These are phyloP conservation scores for Aspergillus sp. DNA, from an alignment of 2,329 filamentous ascomycete genomes.

Conservation along the genomic window DNA sequence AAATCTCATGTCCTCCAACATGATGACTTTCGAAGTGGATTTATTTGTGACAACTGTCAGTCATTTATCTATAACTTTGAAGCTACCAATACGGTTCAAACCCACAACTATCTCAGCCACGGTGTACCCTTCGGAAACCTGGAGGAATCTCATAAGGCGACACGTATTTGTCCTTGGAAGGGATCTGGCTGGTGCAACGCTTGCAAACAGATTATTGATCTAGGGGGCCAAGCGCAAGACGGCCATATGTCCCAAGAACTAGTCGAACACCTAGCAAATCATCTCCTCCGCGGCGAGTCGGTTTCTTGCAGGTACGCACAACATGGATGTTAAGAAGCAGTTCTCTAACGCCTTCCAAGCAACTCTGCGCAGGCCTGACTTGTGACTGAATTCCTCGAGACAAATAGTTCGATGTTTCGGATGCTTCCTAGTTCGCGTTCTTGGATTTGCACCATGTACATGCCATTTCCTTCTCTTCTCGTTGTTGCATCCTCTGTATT, in stretches of 20 bases:
- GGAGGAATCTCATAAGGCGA: neutral
- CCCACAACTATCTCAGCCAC: neutral
- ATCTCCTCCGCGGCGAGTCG: neutral
- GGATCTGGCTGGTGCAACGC: neutral
- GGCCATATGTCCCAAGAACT: neutral
- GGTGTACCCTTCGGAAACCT: neutral
- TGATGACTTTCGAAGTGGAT: neutral
- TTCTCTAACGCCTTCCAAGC: neutral
- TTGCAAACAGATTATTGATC: neutral
- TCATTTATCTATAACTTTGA: neutral
- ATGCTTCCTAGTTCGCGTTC: neutral
- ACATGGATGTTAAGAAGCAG: neutral
- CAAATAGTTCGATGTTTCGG: neutral
- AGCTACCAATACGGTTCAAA: neutral
- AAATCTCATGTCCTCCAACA: neutral
- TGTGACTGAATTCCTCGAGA: neutral
- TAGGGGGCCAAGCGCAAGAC: neutral
- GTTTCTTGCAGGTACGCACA: neutral
- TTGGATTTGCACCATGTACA: neutral
- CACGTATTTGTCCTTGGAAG: neutral
- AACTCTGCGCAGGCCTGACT: neutral
- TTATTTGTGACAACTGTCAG: neutral
- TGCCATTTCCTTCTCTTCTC: neutral
- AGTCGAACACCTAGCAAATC: neutral
- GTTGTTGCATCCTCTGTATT: neutral